These are phyloP conservation scores for Fusarium incarnatum DNA, from an alignment of 2,329 filamentous ascomycete genomes.

Conservation along the genomic window DNA sequence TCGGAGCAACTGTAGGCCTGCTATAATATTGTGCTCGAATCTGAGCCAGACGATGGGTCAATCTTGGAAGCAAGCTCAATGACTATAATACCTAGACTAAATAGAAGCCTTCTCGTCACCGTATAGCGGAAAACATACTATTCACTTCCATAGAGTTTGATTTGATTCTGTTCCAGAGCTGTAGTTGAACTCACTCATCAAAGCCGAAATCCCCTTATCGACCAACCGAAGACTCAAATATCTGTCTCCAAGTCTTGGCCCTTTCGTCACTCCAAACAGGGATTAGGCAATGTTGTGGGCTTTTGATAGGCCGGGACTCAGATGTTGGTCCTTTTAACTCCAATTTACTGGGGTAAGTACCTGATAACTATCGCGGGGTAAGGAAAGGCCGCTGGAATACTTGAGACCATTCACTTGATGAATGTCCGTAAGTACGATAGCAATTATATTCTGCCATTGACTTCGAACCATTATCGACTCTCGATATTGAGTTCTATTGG, in stretches of 20 bases:
- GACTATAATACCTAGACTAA: background rate
- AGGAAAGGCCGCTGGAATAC: conserved; percentile 27
- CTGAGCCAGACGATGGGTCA: background rate
- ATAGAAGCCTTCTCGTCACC: background rate
- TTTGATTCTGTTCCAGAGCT: background rate
- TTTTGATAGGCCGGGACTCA: conserved; percentile 32
- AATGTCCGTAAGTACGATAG: background rate
- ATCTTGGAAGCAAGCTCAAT: background rate
- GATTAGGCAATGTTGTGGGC: conserved; percentile 25
- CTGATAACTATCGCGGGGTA: conserved; percentile 26
- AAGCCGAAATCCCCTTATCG: background rate
- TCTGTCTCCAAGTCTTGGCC: conserved; percentile 1
- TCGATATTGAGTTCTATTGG: background rate
- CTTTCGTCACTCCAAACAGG: conserved; percentile 22
- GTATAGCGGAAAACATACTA: background rate
- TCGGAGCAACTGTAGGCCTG: background rate
- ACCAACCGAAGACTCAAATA: background rate
- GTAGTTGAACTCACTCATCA: background rate
- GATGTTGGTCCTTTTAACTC: background rate
- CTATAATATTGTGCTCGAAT: background rate
- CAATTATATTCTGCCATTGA: background rate
- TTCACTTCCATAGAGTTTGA: background rate
- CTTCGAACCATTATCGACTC: background rate
- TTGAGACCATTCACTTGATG: background rate
- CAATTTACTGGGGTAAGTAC: conserved; percentile 2